These are phyloP conservation scores for Geosmithia flava DNA, from an alignment of 2,329 filamentous ascomycete genomes.

Conservation along the genomic window DNA sequence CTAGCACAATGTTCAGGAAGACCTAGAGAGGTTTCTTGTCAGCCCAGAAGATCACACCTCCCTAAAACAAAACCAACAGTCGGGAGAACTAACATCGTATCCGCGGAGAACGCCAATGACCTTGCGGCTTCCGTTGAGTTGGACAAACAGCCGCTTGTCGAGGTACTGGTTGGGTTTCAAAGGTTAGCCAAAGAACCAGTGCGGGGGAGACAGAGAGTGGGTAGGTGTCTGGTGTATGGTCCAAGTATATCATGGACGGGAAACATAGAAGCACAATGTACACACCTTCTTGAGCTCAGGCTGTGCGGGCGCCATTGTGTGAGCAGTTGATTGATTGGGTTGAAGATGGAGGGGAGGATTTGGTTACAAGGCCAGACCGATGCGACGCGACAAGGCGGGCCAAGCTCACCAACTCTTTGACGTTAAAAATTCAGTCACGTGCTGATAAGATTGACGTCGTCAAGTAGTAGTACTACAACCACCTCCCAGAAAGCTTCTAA, in stretches of 20 bases:
- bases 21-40: slow-evolving; percentile 43
- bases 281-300: slow-evolving; percentile 95
- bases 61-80: background rate
- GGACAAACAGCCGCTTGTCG: slow-evolving; percentile 96
- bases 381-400: slow-evolving; percentile 13
- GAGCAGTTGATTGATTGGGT: slow-evolving; percentile 16
- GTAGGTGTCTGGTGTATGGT: background rate
- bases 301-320: slow-evolving; percentile 91
- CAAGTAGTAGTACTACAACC: background rate
- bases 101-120: slow-evolving; percentile 89
- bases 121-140: slow-evolving; percentile 95
- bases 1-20: slow-evolving; percentile 94
- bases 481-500: slow-evolving; percentile 23
- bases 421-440: slow-evolving; percentile 27
- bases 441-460: slow-evolving; percentile 30
- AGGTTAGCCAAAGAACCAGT: background rate
- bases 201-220: background rate
- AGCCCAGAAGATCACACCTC: background rate
- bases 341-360: background rate
- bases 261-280: background rate
- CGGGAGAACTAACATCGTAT: slow-evolving; percentile 64
- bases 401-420: slow-evolving; percentile 2
- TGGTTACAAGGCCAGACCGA: background rate
- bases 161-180: slow-evolving; percentile 57
- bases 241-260: too few species aligned